Conservation (phyloP, 768 basidiomycete species). For the Pisolithus marmoratus region DNA sequence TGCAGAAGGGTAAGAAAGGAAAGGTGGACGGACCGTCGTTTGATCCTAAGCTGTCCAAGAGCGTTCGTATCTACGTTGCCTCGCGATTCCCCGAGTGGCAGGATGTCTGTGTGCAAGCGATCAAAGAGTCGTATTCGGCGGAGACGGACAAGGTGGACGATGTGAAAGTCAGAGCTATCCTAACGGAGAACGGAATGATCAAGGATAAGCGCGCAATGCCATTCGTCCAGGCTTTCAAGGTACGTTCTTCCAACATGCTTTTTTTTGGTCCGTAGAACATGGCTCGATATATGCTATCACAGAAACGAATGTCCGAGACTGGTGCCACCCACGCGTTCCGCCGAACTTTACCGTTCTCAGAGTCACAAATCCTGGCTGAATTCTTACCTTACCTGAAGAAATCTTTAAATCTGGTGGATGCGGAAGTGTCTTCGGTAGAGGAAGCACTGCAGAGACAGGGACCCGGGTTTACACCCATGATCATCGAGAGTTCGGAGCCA, state of each 20-base stretch:
- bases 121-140: slow-evolving; percentile 62
- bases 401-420: slow-evolving; percentile 63
- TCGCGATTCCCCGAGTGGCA: slow-evolving; percentile 94
- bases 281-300: slow-evolving; percentile 2
- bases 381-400: slow-evolving; percentile 79
- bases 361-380: slow-evolving; percentile 63
- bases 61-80: slow-evolving; percentile 86
- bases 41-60: slow-evolving; percentile 83
- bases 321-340: slow-evolving; percentile 76
- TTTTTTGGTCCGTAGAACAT: not conserved
- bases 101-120: slow-evolving; percentile 67
- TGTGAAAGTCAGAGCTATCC: slow-evolving; percentile 59
- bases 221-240: slow-evolving; percentile 91
- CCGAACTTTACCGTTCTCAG: slow-evolving; percentile 78
- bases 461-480: slow-evolving; percentile 55
- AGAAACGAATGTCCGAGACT: slow-evolving; percentile 81
- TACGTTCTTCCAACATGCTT: slow-evolving; percentile 25
- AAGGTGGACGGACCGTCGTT: slow-evolving; percentile 46
- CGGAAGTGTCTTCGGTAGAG: slow-evolving; percentile 63
- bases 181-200: slow-evolving; percentile 71
- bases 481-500: slow-evolving; percentile 85
- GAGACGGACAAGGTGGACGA: slow-evolving; percentile 72
- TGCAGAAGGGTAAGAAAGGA: slow-evolving; percentile 70
- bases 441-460: slow-evolving; percentile 53
- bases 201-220: slow-evolving; percentile 98